phyloP scores from a whole-genome alignment of 345 rosid genomes.

The Lepidium sativum region DNA sequence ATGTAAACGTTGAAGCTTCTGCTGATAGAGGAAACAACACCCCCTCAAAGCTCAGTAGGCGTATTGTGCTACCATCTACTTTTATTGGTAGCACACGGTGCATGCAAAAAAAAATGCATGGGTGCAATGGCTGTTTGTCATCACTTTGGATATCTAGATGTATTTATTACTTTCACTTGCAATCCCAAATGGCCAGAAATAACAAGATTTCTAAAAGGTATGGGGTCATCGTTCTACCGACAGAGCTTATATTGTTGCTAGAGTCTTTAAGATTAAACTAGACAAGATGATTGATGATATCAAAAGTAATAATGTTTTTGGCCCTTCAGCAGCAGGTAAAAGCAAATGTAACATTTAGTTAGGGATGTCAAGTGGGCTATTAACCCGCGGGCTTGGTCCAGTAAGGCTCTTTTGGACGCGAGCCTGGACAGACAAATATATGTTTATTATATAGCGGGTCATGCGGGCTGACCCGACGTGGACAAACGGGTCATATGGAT shows the following conservation, averaged over 20 bases:
- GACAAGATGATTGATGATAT: background rate
- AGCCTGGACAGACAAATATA: too few species aligned
- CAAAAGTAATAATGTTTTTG: background rate
- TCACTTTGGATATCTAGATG: background rate
- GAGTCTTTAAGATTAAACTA: background rate
- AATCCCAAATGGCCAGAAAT: background rate
- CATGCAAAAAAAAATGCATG: background rate
- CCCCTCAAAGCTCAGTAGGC: background rate
- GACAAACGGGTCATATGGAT: too few species aligned
- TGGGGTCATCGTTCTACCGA: background rate
- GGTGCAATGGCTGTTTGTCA: background rate
- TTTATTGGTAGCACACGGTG: background rate
- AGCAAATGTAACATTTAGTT: too few species aligned
- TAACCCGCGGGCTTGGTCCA: too few species aligned
- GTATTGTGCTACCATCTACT: background rate
- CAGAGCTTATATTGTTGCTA: background rate
- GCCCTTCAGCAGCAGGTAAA: background rate
- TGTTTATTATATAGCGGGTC: too few species aligned
- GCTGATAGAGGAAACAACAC: background rate
- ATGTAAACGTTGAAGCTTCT: too few species aligned
- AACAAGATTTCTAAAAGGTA: background rate
- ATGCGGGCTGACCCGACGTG: too few species aligned
- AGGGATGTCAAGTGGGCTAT: too few species aligned
- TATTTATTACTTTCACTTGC: background rate
- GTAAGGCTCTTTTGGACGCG: too few species aligned